These are phyloP conservation scores for Nothophaeocryptopus gaeumannii DNA, from an alignment of 2,329 filamentous ascomycete species.

Conservation along the genomic window DNA sequence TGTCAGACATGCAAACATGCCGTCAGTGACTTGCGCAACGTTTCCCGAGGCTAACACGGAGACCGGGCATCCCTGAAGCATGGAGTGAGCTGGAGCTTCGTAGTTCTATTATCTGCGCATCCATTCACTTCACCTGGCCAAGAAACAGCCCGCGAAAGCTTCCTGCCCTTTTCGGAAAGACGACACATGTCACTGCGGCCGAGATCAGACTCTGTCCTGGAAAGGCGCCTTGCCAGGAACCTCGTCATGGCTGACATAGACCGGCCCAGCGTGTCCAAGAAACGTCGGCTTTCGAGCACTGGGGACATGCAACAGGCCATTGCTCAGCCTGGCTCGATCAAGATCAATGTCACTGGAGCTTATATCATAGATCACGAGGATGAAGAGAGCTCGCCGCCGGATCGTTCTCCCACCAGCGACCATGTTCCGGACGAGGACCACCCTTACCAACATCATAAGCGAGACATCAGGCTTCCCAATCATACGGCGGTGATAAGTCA, in stretches of 20 bases:
- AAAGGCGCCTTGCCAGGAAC: background rate
- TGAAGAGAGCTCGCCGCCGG: conserved; percentile 28
- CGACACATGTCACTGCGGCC: background rate
- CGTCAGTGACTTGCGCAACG: conserved; percentile 1
- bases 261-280: conserved; percentile 9
- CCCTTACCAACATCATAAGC: conserved; percentile 69
- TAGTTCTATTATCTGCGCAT: background rate
- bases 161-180: conserved; percentile 1
- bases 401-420: conserved; percentile 42
- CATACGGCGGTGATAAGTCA: conserved; percentile 95
- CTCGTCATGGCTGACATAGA: conserved; percentile 13
- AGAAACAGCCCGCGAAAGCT: background rate
- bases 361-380: conserved; percentile 87
- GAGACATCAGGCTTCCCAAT: conserved; percentile 93
- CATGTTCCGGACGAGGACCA: conserved; percentile 46
- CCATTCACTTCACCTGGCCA: background rate
- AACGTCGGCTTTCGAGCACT: conserved; percentile 34
- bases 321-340: conserved; percentile 65
- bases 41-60: background rate
- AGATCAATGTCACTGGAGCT: conserved; percentile 94
- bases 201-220: background rate
- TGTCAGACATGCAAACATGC: background rate
- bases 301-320: conserved; percentile 53
- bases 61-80: background rate
- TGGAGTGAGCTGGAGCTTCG: background rate